phyloP scores from a whole-genome alignment of 1,284 basidiomycete genomes.

The Amylostereum areolatum region DNA sequence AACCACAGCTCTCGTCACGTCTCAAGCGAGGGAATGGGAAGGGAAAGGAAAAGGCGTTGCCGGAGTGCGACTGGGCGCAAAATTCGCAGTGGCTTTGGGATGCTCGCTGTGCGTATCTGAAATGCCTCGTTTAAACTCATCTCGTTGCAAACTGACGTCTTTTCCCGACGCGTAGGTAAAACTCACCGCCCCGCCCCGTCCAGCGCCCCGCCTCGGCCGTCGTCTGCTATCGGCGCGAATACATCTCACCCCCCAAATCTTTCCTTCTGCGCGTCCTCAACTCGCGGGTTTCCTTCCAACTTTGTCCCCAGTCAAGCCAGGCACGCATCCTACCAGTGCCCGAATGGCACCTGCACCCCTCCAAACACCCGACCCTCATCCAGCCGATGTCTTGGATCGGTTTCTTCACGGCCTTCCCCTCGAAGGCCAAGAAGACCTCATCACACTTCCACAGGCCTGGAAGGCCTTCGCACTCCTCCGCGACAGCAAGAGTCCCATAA shows the following conservation, averaged over 20 bases:
- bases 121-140: neutral
- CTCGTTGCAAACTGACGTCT: neutral
- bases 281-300: slow-evolving; percentile 1
- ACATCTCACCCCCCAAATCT: neutral
- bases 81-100: slow-evolving; percentile 10
- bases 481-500: neutral
- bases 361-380: neutral
- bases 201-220: no score
- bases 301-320: slow-evolving; percentile 1
- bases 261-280: neutral
- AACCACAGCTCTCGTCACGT: slow-evolving; percentile 43
- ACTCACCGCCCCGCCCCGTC: no score
- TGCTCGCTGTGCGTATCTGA: slow-evolving; percentile 3
- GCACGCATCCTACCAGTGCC: slow-evolving; percentile 2
- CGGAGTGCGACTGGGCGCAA: slow-evolving; percentile 18
- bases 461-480: slow-evolving; percentile 6
- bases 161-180: no score
- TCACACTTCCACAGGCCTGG: slow-evolving; percentile 11
- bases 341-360: neutral
- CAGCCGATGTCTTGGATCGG: slow-evolving; percentile 6
- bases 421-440: slow-evolving; percentile 6
- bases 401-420: slow-evolving; percentile 8
- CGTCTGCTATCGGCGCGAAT: no score
- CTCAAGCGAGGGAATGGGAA: slow-evolving; percentile 33
- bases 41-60: slow-evolving; percentile 44